These are phyloP conservation scores for Pinguiococcus pyrenoidosus DNA, from an alignment of 108 stramenopile genomes.

Conservation along the genomic window DNA sequence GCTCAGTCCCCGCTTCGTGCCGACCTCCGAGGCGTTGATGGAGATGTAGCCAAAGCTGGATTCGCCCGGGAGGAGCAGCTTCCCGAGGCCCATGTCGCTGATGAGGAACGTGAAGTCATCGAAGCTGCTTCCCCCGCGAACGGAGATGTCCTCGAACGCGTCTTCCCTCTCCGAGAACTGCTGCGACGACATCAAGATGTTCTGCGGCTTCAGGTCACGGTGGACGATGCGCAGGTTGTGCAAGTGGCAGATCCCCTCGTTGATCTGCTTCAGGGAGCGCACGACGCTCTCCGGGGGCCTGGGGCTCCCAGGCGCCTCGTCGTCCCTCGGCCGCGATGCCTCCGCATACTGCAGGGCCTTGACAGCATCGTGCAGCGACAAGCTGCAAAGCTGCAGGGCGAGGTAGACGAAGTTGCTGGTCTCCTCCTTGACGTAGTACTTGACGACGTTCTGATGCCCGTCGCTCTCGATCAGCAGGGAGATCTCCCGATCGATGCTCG, in stretches of 20 bases:
- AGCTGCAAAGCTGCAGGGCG: constrained; percentile 77
- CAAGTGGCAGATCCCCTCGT: constrained; percentile 67
- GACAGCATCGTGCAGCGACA: constrained; percentile 59
- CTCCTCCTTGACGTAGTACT: constrained; percentile 39
- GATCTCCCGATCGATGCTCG: constrained; percentile 80
- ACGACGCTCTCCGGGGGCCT: neutral
- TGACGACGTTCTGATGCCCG: constrained; percentile 55
- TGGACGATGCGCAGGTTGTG: constrained; percentile 81
- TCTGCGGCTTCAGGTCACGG: constrained; percentile 67
- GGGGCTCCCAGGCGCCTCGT: neutral
- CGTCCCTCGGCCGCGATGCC: neutral
- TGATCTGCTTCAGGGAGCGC: constrained; percentile 54
- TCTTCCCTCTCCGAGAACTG: no score
- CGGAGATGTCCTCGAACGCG: no score
- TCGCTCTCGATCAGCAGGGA: constrained; percentile 78
- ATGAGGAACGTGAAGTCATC: constrained; percentile 34
- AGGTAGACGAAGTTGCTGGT: constrained; percentile 85
- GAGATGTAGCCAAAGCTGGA: constrained; percentile 1
- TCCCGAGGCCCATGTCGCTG: constrained; percentile 89
- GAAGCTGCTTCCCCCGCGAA: neutral
- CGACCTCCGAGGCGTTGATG: neutral
- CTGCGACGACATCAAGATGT: constrained; percentile 73
- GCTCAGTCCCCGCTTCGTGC: neutral
- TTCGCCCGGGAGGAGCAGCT: constrained; percentile 49
- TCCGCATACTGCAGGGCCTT: constrained; percentile 3